Base-by-base conservation (phyloP, 768 basidiomycete species). In the Psilocybe cubensis region DNA sequence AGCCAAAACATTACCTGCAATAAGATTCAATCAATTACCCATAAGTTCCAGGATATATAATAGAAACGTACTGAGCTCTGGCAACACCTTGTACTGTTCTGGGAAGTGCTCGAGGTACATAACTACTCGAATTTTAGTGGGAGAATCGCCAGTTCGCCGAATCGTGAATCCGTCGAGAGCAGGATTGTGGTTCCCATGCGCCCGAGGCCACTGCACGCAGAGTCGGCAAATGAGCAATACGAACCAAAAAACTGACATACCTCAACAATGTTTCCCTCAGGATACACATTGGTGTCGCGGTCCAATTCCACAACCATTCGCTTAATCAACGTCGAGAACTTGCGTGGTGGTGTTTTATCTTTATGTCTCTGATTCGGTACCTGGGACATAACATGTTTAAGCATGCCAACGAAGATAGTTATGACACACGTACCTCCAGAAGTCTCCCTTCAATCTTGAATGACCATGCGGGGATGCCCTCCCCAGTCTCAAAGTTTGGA, bases 201-300 rank as follows among this genome's bases (percentile, higher is more conserved):
- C 72, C 14, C 84, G 80, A 33, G 84, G 81, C 87, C 89, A 91
- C 89, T 90, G 35, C 11, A 43, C 3, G n/a, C 10, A 47, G 35
- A 20, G 10, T 28, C 8, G 53, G 4, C 10, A 44, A 50, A 54
- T 21, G 27, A 25, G 53, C n/a, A 40, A 38, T 29, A 54, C 4
- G 11, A 33, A 43, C 2, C 23, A 12, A 43, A 20, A 25, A 14
- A 33, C 10, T 3, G 14, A 53, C 81, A 31, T 60, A 94, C 96
- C 84, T 97, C 95, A 31, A 96, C 86, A 14, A 95, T 87, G 64
- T 96, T 96, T 20, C 88, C 85, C 48, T 96, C 93, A 1, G 91
- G 83, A 67, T 91, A 95, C 43, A 91, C 70, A 4, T 82, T 76
- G 3, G 91, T 83, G 70, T 96, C 94, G 17, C 92, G 83, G 63